Conservation (phyloP, 169 alveolate genomes). For the Babesia bigemina region DNA sequence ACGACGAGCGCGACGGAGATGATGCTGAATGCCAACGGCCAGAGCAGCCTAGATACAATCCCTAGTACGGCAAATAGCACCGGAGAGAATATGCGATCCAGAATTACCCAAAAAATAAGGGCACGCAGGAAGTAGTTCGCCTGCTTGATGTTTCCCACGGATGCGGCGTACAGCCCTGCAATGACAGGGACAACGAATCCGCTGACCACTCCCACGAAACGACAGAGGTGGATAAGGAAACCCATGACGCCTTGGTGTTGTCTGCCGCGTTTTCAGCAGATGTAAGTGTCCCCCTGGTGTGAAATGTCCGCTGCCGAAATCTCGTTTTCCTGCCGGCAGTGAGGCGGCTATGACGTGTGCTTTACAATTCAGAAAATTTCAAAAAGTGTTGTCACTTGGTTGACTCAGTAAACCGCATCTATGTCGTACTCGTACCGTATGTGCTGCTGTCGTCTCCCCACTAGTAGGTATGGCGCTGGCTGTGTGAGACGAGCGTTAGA, state of each 20-base stretch:
- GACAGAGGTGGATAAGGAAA: conserved; percentile 27
- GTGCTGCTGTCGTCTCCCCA: conserved; percentile 1
- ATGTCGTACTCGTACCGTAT: no score
- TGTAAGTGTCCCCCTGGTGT: not conserved
- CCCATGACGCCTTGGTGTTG: conserved; percentile 9
- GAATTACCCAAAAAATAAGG: conserved; percentile 44
- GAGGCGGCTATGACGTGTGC: not conserved
- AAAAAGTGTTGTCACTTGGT: not conserved
- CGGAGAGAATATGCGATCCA: conserved; percentile 48
- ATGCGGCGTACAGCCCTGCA: conserved; percentile 53
- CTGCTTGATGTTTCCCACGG: conserved; percentile 32
- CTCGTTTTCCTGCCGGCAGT: not conserved
- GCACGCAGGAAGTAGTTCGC: conserved; percentile 62
- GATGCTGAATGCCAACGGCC: conserved; percentile 56
- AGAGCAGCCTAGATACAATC: conserved; percentile 22
- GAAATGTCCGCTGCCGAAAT: not conserved
- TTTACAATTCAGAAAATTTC: not conserved
- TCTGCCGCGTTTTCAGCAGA: not conserved
- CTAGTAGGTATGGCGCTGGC: not conserved
- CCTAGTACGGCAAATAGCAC: conserved; percentile 24
- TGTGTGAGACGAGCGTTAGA: not conserved
- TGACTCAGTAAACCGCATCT: no score
- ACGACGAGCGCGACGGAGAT: conserved; percentile 45
- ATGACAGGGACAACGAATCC: conserved; percentile 64
- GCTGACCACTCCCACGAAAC: conserved; percentile 45